Evolutionary conservation across 139 green algal species (phyloP), one percentile per base, ranked within the genome.

Genomic region (Chlorella vulgaris): DNA sequence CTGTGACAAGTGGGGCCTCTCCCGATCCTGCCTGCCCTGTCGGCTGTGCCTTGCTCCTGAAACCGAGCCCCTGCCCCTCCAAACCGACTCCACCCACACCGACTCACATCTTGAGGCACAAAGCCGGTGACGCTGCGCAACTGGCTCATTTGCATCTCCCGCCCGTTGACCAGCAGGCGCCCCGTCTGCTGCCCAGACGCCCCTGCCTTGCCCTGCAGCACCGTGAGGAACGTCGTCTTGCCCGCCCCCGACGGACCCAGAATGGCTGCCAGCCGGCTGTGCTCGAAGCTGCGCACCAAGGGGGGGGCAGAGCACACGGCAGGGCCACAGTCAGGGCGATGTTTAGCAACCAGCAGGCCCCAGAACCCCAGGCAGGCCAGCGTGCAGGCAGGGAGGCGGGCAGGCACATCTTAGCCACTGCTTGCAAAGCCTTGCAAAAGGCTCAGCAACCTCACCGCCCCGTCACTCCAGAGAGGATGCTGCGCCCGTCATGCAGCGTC

Each of bases 71-170:
- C 55, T 21, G 18, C 55, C 33, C 24, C 15, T 47, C 42, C 69
- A 47, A n/a, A n/a, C n/a, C n/a, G n/a, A n/a, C n/a, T n/a, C n/a
- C n/a, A n/a, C n/a, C n/a, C n/a, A n/a, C n/a, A n/a, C n/a, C n/a
- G n/a, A n/a, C 70, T 78, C 53, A 50, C 71, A 36, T 93, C 90
- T 75, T 93, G 87, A 22, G 89, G 85, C 38, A 92, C 89, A 78
- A 88, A 91, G 39, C 85, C 89, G 6, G 86, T 81, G 58, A 89
- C 84, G 28, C 71, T 40, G 53, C 78, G 75, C 74, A 91, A 74
- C 10, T 69, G 42, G 8, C 29, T 47, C 33, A 86, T 42, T 24
- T 38, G 62, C 65, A 91, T 88, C 50, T 85, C 75, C 38, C 80
- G 86, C 7, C 83, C 86, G 39, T 91, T 91, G n/a, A 87, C 77